A percentile compares a stretch with the other conserved stretches of the same genome.
phyloP scores from a whole-genome alignment of 768 basidiomycete genomes.

The Neoboletus brunneissimus region DNA sequence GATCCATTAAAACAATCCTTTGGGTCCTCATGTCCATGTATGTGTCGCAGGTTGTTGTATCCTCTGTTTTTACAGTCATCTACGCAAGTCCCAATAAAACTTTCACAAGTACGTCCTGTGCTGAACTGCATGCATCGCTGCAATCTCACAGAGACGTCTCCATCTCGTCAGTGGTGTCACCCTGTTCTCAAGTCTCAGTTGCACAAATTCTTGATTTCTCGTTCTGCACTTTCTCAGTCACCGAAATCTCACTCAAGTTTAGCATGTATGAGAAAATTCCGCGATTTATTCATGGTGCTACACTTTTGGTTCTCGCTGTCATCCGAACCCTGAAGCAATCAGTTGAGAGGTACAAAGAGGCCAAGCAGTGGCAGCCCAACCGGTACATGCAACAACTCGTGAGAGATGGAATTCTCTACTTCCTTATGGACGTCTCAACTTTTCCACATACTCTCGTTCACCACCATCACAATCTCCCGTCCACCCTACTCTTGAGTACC shows the following conservation, averaged over 20 bases:
- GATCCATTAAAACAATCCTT: background rate
- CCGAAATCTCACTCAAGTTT: too few species aligned
- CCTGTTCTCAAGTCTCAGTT: background rate
- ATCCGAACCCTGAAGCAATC: background rate
- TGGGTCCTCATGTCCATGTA: background rate
- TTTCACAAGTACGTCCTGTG: background rate
- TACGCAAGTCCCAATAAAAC: background rate
- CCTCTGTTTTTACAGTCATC: background rate
- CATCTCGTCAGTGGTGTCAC: too few species aligned
- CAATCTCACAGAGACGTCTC: background rate
- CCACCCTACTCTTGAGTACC: too few species aligned
- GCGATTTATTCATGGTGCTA: background rate
- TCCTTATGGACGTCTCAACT: background rate
- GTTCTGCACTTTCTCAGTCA: too few species aligned
- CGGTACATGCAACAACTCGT: background rate
- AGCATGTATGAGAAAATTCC: background rate
- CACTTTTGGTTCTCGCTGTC: too few species aligned
- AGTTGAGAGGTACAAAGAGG: background rate
- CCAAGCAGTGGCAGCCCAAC: too few species aligned
- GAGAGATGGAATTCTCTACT: conserved; percentile 8
- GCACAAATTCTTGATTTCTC: too few species aligned
- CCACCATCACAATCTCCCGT: background rate
- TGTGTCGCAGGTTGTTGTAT: background rate
- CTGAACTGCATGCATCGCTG: background rate
- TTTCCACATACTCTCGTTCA: conserved; percentile 18